phyloP scores from a whole-genome alignment of 805 yeast species.

The Candida nonsorbophila region DNA sequence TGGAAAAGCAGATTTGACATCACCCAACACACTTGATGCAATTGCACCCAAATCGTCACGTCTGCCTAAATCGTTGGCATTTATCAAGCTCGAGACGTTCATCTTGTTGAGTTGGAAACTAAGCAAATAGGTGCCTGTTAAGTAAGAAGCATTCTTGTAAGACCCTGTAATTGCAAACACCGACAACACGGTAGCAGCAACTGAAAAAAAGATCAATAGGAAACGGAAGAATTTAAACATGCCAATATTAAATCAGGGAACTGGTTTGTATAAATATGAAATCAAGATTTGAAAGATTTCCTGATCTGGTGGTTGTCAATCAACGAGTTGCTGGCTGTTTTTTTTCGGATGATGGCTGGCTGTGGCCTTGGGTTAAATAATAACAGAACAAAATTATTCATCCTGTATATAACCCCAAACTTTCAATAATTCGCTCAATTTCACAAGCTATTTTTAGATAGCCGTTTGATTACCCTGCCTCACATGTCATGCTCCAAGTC shows the following conservation, averaged over 20 bases:
- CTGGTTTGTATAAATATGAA: no score
- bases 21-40: conserved; percentile 1
- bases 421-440: no score
- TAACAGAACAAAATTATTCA: no score
- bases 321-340: no score
- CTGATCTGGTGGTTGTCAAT: no score
- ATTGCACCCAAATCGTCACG: conserved; percentile 7
- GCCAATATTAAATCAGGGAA: conserved; percentile 1
- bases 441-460: no score
- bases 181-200: conserved; percentile 25
- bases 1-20: conserved; percentile 3
- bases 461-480: no score
- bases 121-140: conserved; percentile 30
- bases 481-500: conserved; percentile 39
- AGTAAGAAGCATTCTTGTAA: conserved; percentile 25
- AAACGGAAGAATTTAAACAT: conserved; percentile 30
- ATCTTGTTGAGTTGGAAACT: conserved; percentile 29
- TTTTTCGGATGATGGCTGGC: no score
- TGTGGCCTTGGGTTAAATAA: no score
- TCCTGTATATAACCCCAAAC: no score
- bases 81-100: conserved; percentile 24
- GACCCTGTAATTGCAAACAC: conserved; percentile 36
- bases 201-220: conserved; percentile 25
- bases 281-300: no score
- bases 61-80: conserved; percentile 9